Evolutionary conservation across 345 rosid species (phyloP).

Genomic region (Clarkia xantiana): DNA sequence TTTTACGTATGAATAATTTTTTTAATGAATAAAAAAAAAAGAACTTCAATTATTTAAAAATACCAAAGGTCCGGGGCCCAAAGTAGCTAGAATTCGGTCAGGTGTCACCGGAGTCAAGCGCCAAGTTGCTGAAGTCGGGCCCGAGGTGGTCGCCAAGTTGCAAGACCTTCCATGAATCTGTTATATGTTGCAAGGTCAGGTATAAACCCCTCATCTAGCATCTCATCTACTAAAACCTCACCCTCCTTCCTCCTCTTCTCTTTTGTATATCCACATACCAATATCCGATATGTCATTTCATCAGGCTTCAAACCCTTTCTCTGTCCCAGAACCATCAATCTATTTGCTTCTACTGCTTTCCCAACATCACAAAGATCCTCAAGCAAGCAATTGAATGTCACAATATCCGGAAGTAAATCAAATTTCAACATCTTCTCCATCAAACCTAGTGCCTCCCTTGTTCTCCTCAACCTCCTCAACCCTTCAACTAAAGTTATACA

Average conservation of each 20-base stretch:
- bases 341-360: slow-evolving; percentile 42
- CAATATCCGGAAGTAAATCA: slow-evolving; percentile 43
- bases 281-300: slow-evolving; percentile 34
- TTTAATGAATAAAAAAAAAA: too few species aligned
- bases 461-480: slow-evolving; percentile 44
- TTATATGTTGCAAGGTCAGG: slow-evolving; percentile 65
- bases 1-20: too few species aligned
- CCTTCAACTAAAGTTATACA: slow-evolving; percentile 72
- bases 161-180: slow-evolving; percentile 45
- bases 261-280: slow-evolving; percentile 44
- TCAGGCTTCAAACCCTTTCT: slow-evolving; percentile 51
- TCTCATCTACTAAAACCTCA: slow-evolving; percentile 49
- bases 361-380: slow-evolving; percentile 51
- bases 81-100: too few species aligned
- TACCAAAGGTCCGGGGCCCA: too few species aligned
- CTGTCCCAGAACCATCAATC: slow-evolving; percentile 47
- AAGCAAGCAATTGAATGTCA: slow-evolving; percentile 67
- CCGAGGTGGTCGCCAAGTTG: too few species aligned
- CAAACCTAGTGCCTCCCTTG: slow-evolving; percentile 31
- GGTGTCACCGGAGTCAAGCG: too few species aligned
- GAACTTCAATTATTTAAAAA: too few species aligned
- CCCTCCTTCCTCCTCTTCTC: slow-evolving; percentile 56
- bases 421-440: slow-evolving; percentile 56
- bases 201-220: slow-evolving; percentile 68
- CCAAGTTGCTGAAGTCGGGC: too few species aligned